Percentiles rank a stretch among this genome's conserved stretches.
phyloP scores from a whole-genome alignment of 352 stramenopile genomes.

The Phytophthora aleatoria region DNA sequence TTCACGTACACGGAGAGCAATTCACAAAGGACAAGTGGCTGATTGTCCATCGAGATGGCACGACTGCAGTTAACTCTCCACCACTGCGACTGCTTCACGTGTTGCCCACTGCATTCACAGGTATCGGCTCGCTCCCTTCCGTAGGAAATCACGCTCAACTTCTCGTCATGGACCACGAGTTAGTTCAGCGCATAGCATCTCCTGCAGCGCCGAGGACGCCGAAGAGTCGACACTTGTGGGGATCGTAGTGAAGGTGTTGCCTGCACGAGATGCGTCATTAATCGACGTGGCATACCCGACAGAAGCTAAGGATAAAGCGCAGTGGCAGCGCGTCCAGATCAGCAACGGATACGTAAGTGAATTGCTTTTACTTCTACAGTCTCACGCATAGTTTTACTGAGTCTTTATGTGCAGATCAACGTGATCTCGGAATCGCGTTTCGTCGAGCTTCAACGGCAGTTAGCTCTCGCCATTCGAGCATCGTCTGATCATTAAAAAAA shows the following conservation, averaged over 20 bases:
- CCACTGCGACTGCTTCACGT: slow-evolving; percentile 39
- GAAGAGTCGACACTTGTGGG: slow-evolving; percentile 34
- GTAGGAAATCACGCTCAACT: slow-evolving; percentile 43
- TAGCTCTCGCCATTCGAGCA: slow-evolving; percentile 6
- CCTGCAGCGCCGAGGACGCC: slow-evolving; percentile 1
- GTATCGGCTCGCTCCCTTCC: slow-evolving; percentile 46
- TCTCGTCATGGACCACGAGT: slow-evolving; percentile 15
- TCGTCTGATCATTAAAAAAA: slow-evolving; percentile 8
- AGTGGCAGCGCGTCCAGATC: slow-evolving; percentile 43
- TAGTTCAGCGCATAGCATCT: slow-evolving; percentile 17
- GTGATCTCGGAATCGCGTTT: slow-evolving; percentile 30
- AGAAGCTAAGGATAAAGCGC: slow-evolving; percentile 15
- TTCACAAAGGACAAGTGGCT: slow-evolving; percentile 58
- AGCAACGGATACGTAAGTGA: slow-evolving; percentile 59
- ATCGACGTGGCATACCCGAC: slow-evolving; percentile 51
- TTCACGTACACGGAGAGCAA: slow-evolving; percentile 55
- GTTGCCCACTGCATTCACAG: slow-evolving; percentile 25
- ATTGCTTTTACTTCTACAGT: neutral
- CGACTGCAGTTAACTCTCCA: slow-evolving; percentile 2
- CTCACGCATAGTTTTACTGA: neutral
- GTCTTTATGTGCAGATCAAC: slow-evolving; percentile 19
- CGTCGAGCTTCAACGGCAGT: slow-evolving; percentile 12
- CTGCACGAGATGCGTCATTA: slow-evolving; percentile 51
- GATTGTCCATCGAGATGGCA: slow-evolving; percentile 17
- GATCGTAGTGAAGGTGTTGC: slow-evolving; percentile 44